Evolutionary conservation across 2,329 filamentous ascomycete species (phyloP).

Genomic region (Penicillium vulpinum): DNA sequence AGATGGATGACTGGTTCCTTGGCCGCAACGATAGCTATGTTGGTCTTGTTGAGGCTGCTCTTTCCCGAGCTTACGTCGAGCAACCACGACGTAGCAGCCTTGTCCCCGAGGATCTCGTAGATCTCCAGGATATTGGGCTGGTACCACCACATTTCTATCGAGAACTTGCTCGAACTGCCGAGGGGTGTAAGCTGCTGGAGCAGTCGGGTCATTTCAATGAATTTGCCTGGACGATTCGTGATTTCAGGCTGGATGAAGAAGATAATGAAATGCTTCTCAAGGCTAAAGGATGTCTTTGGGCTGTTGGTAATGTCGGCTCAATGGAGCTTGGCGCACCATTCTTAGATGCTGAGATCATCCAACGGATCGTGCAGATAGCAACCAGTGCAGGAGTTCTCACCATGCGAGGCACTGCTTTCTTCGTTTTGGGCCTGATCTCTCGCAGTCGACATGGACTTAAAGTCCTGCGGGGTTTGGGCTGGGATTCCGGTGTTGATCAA

Average conservation of each 20-base stretch:
- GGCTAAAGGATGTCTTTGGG: conserved; percentile 96
- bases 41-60: conserved; percentile 87
- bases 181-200: conserved; percentile 84
- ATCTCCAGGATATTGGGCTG: conserved; percentile 57
- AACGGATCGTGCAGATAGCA: conserved; percentile 83
- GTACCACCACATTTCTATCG: conserved; percentile 98
- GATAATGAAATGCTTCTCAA: conserved; percentile 85
- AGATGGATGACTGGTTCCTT: conserved; percentile 99
- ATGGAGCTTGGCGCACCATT: conserved; percentile 98
- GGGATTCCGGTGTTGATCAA: conserved; percentile 86
- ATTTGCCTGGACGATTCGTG: conserved; percentile 83
- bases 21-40: conserved; percentile 97
- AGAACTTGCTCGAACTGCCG: conserved; percentile 86
- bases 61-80: conserved; percentile 75
- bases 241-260: conserved; percentile 80
- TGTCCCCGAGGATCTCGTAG: conserved; percentile 58
- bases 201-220: conserved; percentile 97
- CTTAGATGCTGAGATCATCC: conserved; percentile 83
- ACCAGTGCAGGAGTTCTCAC: conserved; percentile 87
- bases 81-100: conserved; percentile 50
- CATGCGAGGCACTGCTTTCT: conserved; percentile 92
- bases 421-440: conserved; percentile 89
- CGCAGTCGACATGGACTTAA: conserved; percentile 88
- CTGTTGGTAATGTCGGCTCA: conserved; percentile 94
- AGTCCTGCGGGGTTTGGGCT: conserved; percentile 83